Evolutionary conservation across 2,329 filamentous ascomycete species (phyloP).

Genomic region (Zasmidium cellare): DNA sequence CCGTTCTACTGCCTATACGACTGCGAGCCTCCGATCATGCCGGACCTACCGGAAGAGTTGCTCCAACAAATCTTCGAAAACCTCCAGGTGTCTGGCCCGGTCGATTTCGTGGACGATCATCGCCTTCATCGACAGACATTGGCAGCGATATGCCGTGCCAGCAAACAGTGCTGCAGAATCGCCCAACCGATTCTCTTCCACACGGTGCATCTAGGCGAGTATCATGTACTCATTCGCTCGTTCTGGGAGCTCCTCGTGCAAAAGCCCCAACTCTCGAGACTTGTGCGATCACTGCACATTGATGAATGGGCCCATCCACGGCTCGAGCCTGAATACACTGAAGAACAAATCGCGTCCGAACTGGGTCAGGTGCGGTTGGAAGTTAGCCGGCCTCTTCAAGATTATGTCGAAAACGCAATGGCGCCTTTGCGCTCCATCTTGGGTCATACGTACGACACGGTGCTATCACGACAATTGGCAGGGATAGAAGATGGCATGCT

Average conservation of each 20-base stretch:
- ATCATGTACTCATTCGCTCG: not conserved
- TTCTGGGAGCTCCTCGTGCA: not conserved
- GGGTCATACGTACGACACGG: not conserved
- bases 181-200: slow-evolving; percentile 9
- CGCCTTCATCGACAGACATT: not conserved
- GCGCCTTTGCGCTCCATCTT: not conserved
- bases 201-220: not conserved
- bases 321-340: not conserved
- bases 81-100: not conserved
- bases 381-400: not conserved
- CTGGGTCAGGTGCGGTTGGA: not conserved
- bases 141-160: slow-evolving; percentile 3
- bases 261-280: not conserved
- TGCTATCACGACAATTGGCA: not conserved
- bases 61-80: slow-evolving; percentile 9
- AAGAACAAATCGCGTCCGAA: not conserved
- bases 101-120: not conserved
- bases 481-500: not conserved
- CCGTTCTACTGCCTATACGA: not conserved
- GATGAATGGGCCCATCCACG: not conserved
- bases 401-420: not conserved
- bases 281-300: not conserved
- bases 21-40: not conserved
- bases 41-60: slow-evolving; percentile 13
- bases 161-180: slow-evolving; percentile 8